phyloP scores from a whole-genome alignment of 129 eudicot genomes.

The Helianthus annuus region HanXRQr2.0-SUNRISE NC_035440.2:162001359-162001858 shows the following conservation, averaged over 20 bases:
- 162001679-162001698: neutral
- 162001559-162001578: conserved; percentile 17
- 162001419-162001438: conserved; percentile 66
- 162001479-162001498: conserved; percentile 78
- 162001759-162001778: neutral
- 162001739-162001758: neutral
- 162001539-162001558: conserved; percentile 18
- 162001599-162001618: neutral
- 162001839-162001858: neutral
- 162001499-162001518: conserved; percentile 87
- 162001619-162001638: neutral
- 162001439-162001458: conserved; percentile 65
- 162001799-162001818: too few species aligned
- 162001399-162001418: conserved; percentile 88
- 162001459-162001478: conserved; percentile 70
- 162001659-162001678: neutral
- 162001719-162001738: too few species aligned
- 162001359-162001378: conserved; percentile 90
- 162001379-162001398: conserved; percentile 75
- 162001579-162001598: conserved; percentile 7
- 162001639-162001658: neutral
- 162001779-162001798: neutral
- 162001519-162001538: conserved; percentile 87
- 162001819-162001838: too few species aligned
- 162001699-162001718: neutral